Base-by-base conservation (phyloP, 306 rosid genomes). In the Cucumis hystrix region DNA sequence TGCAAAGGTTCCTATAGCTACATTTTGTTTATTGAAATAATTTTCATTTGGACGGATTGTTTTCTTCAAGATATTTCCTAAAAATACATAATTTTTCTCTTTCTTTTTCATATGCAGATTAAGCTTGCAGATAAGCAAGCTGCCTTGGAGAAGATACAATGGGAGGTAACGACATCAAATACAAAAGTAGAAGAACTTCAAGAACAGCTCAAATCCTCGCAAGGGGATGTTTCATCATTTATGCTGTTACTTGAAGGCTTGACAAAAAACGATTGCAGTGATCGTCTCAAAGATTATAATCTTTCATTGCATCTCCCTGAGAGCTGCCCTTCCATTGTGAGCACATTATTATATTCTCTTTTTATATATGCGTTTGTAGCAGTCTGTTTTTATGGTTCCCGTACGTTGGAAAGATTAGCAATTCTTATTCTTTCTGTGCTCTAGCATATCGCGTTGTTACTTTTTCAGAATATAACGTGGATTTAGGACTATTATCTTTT, bases 121-220 rank as follows among this genome's bases (percentile, higher is more conserved):
- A 92, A 86, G 85, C 97, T 95, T 77, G 98, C 98, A 64, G 98
- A 95, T 77, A 95, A 90, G 89, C 97, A 95, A 87, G 98, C 98
- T 80, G 91, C 91, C 15, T 84, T 95, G 77, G 98, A 95, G 79
- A 95, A 85, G 85, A 82, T 85, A 79, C 91, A 87, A 56, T 92
- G 98, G 98, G 96, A 92, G 87, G 96, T 91, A 25, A 82, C 81
- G 85, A 87, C 97, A 74, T 86, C 96, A 57, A 89, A 84, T 84
- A 74, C 45, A 63, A 86, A 81, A 82, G 79, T 79, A 75, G 91
- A 84, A 71, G 86, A 80, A 82, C 89, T 88, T 56, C 81, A 81
- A 58, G 85, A 76, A 80, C 85, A 88, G 80, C 79, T 86, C 2
- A 81, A 80, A 76, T 77, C 84, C 23, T 56, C 82, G 37, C 89